Evolutionary conservation across 495 filamentous ascomycete species (phyloP).

Genomic region (Viridothelium virens): DNA sequence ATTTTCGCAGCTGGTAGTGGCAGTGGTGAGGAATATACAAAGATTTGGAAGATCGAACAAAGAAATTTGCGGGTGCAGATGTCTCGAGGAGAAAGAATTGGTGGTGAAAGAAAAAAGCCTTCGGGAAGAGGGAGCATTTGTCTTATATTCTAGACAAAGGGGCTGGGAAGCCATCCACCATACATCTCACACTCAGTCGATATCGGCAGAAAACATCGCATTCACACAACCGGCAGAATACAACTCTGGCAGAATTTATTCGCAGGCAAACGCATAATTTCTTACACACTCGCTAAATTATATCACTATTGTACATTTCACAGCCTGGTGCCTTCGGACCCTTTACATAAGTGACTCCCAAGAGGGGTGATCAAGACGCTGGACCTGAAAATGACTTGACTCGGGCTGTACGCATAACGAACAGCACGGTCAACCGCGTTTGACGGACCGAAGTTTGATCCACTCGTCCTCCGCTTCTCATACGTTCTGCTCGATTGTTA

Average conservation of each 20-base stretch:
- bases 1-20: not conserved
- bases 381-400: not conserved
- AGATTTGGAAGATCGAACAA: conserved; percentile 12
- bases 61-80: conserved; percentile 3
- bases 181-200: not conserved
- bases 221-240: conserved; percentile 8
- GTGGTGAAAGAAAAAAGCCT: not conserved
- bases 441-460: not conserved
- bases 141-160: not conserved
- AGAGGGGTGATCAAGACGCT: not conserved
- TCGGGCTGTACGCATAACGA: not conserved
- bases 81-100: conserved; percentile 4
- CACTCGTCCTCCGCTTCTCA: not conserved
- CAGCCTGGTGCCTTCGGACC: not conserved
- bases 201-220: not conserved
- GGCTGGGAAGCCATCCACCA: not conserved
- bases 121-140: not conserved
- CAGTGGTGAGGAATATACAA: conserved; percentile 5
- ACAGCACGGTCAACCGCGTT: not conserved
- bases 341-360: not conserved
- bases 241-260: not conserved
- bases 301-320: not conserved
- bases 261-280: not conserved
- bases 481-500: not conserved
- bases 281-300: not conserved